A percentile compares a stretch with the other conserved stretches of the same genome.
phyloP scores from a whole-genome alignment of 805 yeast genomes.

The Suhomyces xylopsoci region DNA sequence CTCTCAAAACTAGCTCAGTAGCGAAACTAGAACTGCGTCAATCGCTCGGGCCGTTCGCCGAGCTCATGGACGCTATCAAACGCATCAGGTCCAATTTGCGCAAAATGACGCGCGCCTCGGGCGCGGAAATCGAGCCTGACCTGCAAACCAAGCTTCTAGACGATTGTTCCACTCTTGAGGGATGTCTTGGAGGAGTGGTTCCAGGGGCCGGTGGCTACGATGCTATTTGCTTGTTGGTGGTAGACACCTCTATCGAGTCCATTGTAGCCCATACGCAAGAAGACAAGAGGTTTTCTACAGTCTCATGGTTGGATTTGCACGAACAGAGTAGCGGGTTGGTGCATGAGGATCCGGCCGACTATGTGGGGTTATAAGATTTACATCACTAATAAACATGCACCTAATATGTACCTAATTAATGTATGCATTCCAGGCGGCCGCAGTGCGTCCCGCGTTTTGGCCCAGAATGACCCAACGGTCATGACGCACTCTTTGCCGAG shows the following conservation, averaged over 20 bases:
- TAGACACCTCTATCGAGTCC: conserved; percentile 38
- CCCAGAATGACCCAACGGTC: not conserved
- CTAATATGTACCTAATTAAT: not conserved
- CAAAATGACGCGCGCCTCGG: conserved; percentile 57
- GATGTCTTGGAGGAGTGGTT: conserved; percentile 92
- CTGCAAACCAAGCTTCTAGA: conserved; percentile 71
- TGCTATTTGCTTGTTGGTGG: conserved; percentile 75
- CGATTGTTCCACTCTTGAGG: conserved; percentile 45
- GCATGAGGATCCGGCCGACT: conserved; percentile 38
- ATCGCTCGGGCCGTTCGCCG: conserved; percentile 3
- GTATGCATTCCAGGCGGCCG: not conserved
- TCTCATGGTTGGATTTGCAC: conserved; percentile 64
- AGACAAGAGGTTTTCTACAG: conserved; percentile 38
- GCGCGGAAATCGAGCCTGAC: conserved; percentile 86
- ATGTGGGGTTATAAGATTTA: conserved; percentile 1
- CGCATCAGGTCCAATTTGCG: conserved; percentile 58
- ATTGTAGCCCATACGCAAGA: conserved; percentile 18
- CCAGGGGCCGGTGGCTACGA: conserved; percentile 99
- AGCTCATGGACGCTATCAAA: conserved; percentile 39
- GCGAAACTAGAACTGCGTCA: not conserved
- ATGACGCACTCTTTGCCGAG: not conserved
- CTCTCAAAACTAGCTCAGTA: not conserved
- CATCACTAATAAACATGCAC: no score
- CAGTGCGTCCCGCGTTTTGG: not conserved
- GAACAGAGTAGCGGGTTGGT: conserved; percentile 61